These are phyloP conservation scores for Trichoderma guizhouense DNA, from an alignment of 2,329 filamentous ascomycete genomes.

Conservation along the genomic window DNA sequence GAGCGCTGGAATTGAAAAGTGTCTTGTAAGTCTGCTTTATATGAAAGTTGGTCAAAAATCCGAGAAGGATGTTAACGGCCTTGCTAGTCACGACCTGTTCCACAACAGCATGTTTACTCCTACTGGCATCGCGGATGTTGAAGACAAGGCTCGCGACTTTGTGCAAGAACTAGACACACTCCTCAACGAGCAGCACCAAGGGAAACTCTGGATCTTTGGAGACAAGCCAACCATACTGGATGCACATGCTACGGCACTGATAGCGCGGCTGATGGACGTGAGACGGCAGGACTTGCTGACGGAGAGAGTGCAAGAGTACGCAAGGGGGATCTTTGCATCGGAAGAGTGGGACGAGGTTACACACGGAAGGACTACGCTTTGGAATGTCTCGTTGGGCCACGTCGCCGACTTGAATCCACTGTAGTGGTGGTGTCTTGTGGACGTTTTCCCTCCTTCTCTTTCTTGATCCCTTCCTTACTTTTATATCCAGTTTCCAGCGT, in stretches of 20 bases:
- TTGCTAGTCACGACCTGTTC: conserved; percentile 27
- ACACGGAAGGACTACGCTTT: conserved; percentile 28
- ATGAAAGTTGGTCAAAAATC: accelerated
- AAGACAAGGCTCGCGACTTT: conserved; percentile 24
- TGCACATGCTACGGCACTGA: conserved; percentile 26
- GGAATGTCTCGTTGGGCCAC: conserved; percentile 24
- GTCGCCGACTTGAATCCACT: conserved; percentile 23
- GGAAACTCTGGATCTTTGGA: conserved; percentile 29
- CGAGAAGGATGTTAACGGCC: not conserved
- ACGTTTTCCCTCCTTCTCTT: too few relatives aligned
- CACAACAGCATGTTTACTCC: conserved; percentile 26
- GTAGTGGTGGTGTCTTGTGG: not conserved
- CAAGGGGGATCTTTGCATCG: conserved; percentile 22
- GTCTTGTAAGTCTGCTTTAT: conserved; percentile 27
- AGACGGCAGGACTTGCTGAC: conserved; percentile 26
- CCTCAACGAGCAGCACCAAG: conserved; percentile 18
- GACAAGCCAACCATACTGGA: conserved; percentile 30
- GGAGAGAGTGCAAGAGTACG: conserved; percentile 24
- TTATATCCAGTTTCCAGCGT: not conserved
- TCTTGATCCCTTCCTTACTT: not conserved
- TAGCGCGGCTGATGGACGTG: conserved; percentile 26
- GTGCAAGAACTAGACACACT: conserved; percentile 24
- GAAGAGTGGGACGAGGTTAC: conserved; percentile 28
- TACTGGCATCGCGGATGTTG: conserved; percentile 26
- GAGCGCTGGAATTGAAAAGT: conserved; percentile 31